Evolutionary conservation across 176 grass and related monocot genomes (phyloP).

Genomic region (Zea luxurians): DNA sequence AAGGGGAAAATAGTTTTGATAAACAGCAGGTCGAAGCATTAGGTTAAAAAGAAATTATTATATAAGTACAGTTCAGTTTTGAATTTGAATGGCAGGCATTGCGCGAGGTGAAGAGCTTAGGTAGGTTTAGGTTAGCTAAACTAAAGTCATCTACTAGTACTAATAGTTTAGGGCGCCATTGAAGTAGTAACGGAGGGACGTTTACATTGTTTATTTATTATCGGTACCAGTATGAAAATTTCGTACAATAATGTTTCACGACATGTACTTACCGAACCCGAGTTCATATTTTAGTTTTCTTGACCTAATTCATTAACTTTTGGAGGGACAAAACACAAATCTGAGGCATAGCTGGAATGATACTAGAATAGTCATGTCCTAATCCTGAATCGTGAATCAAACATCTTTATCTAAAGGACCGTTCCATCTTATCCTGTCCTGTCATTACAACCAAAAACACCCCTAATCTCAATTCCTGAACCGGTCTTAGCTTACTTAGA

Average conservation of each 20-base stretch:
- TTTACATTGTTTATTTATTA: not conserved
- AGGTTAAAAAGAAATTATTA: not conserved
- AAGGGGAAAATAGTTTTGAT: not conserved
- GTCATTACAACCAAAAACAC: not conserved
- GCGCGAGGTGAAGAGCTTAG: slow-evolving; percentile 18
- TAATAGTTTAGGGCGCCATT: slow-evolving; percentile 19
- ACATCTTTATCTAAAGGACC: too few relatives aligned
- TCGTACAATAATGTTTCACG: not conserved
- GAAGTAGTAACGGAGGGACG: not conserved
- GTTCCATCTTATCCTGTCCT: too few relatives aligned
- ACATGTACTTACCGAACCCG: too few relatives aligned
- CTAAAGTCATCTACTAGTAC: slow-evolving; percentile 16
- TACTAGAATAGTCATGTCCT: too few relatives aligned
- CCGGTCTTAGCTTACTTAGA: slow-evolving; percentile 36
- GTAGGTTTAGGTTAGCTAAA: slow-evolving; percentile 59
- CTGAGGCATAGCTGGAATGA: too few relatives aligned
- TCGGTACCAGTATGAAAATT: not conserved
- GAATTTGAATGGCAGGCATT: not conserved
- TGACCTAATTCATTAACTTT: not conserved
- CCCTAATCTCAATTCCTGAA: slow-evolving; percentile 30
- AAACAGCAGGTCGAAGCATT: not conserved
- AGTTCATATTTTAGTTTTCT: not conserved
- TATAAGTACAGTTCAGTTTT: not conserved
- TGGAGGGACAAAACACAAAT: not conserved
- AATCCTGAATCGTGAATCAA: too few relatives aligned